Conservation (phyloP, 352 stramenopile genomes). For the Phytophthora sp. region DNA sequence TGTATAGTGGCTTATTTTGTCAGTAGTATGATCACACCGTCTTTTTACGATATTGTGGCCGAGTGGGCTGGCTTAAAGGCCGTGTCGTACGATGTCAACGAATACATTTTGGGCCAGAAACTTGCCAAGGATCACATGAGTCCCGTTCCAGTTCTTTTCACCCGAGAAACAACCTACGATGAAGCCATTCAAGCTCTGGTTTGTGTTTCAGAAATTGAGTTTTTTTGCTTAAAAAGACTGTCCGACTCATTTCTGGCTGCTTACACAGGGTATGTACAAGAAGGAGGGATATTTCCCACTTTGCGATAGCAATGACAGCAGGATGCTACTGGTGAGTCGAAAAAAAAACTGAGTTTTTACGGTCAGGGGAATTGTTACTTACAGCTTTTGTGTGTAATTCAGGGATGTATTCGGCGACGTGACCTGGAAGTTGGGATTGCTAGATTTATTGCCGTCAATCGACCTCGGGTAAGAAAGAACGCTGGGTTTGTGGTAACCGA, state of each 20-base stretch:
- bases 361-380: not conserved
- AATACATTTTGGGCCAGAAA: conserved; percentile 77
- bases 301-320: conserved; percentile 59
- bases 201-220: conserved; percentile 11
- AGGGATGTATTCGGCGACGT: conserved; percentile 74
- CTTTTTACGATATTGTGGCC: conserved; percentile 87
- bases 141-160: conserved; percentile 63
- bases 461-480: conserved; percentile 62
- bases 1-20: conserved; percentile 89
- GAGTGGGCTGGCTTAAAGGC: conserved; percentile 76
- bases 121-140: conserved; percentile 74
- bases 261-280: conserved; percentile 63
- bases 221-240: not conserved
- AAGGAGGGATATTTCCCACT: conserved; percentile 82
- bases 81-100: conserved; percentile 84
- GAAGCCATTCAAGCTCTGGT: conserved; percentile 75
- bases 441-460: conserved; percentile 72
- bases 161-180: conserved; percentile 76
- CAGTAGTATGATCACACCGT: conserved; percentile 74
- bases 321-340: conserved; percentile 57
- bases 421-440: conserved; percentile 80
- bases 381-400: not conserved
- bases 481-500: too few species aligned
- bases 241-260: not conserved
- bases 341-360: too few species aligned